Conservation (phyloP, 1,139 yeast species). For the Spencermartinsiella ligniputridi region DNA sequence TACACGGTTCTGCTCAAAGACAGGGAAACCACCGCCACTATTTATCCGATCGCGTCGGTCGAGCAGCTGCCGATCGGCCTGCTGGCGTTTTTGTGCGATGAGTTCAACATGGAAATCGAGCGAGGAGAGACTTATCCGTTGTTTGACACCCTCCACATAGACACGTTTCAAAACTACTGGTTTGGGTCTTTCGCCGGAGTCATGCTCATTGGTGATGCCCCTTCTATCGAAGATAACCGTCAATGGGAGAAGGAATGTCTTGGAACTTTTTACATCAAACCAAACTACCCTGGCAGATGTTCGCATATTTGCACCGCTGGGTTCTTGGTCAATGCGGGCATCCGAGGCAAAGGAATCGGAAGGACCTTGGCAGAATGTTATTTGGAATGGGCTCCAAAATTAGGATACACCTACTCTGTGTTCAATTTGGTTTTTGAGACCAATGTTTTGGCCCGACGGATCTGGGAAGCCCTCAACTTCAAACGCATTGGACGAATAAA, state of each 20-base stretch:
- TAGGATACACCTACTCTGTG: constrained; percentile 80
- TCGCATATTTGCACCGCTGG: constrained; percentile 91
- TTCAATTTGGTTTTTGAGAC: constrained; percentile 88
- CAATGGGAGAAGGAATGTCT: constrained; percentile 90
- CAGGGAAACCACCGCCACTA: constrained; percentile 87
- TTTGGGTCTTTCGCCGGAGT: constrained; percentile 76
- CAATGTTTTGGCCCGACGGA: constrained; percentile 72
- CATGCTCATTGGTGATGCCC: constrained; percentile 62
- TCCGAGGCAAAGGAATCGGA: constrained; percentile 91
- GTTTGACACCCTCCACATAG: constrained; percentile 68
- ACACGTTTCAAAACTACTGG: constrained; percentile 79
- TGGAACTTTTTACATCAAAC: constrained; percentile 78
- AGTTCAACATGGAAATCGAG: constrained; percentile 87
- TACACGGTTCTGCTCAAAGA: constrained; percentile 72
- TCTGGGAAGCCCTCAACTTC: constrained; percentile 78
- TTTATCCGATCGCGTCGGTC: constrained; percentile 72
- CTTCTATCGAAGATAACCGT: constrained; percentile 37
- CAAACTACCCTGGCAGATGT: constrained; percentile 89
- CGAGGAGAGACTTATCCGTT: constrained; percentile 86
- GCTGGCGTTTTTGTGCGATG: constrained; percentile 78
- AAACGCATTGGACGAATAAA: constrained; percentile 72
- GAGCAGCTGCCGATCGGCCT: constrained; percentile 69
- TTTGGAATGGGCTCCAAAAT: constrained; percentile 82
- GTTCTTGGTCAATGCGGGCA: constrained; percentile 86
- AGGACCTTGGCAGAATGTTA: constrained; percentile 76